Evolutionary conservation across 2,329 filamentous ascomycete genomes (phyloP).

Genomic region (Septoria linicola): DNA sequence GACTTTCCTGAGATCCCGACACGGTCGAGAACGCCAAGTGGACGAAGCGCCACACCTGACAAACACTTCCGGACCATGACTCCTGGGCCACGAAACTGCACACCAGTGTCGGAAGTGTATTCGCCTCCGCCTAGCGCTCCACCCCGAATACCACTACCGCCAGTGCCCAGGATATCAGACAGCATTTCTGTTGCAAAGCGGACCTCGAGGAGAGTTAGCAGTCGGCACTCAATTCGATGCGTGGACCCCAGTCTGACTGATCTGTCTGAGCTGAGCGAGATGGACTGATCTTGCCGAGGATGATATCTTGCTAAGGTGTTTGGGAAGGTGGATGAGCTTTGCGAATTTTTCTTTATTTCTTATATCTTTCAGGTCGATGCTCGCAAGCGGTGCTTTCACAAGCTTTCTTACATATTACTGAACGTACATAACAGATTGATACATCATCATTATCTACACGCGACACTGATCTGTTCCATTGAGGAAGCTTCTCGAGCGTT

Average conservation of each 20-base stretch:
- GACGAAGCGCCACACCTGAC: conserved; percentile 1
- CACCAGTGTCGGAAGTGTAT: background rate
- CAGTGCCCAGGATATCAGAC: conserved; percentile 1
- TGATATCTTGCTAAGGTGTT: too few species aligned
- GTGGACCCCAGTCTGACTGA: conserved; percentile 14
- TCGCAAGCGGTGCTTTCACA: too few species aligned
- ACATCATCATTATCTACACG: too few species aligned
- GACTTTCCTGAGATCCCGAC: conserved; percentile 2
- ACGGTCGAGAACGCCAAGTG: conserved; percentile 5
- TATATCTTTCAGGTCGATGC: too few species aligned
- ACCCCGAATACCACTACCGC: conserved; percentile 1
- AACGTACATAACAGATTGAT: too few species aligned
- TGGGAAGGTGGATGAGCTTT: too few species aligned
- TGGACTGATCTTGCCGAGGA: conserved; percentile 9
- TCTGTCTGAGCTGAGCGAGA: conserved; percentile 5
- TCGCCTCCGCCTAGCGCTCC: conserved; percentile 12
- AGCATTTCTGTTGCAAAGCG: conserved; percentile 9
- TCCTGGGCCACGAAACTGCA: background rate
- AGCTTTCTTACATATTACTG: too few species aligned
- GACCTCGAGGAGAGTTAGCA: conserved; percentile 10
- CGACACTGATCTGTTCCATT: too few species aligned
- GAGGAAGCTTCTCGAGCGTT: too few species aligned
- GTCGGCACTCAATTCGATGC: conserved; percentile 15
- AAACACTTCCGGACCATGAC: background rate
- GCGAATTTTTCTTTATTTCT: background rate